A percentile compares a stretch with the other conserved stretches of the same genome.
These are phyloP conservation scores for Cubamyces lactineus DNA, from an alignment of 768 basidiomycete species.

Conservation along the genomic window DNA sequence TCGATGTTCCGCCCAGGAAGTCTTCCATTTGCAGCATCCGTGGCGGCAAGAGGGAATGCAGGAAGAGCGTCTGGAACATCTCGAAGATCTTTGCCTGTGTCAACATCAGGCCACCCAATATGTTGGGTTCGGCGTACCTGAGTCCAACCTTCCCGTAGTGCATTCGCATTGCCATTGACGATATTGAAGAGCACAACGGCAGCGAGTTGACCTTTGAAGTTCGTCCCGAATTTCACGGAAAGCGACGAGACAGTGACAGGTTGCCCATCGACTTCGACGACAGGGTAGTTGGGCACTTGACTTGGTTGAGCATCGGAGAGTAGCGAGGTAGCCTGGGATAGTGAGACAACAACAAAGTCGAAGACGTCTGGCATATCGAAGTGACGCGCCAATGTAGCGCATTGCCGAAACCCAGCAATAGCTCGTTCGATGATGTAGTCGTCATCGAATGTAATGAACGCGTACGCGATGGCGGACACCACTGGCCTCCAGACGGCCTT, in stretches of 20 bases:
- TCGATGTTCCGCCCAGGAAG: slow-evolving; percentile 92
- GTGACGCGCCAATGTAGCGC: slow-evolving; percentile 87
- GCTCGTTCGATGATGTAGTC: slow-evolving; percentile 95
- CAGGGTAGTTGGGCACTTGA: slow-evolving; percentile 81
- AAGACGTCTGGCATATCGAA: slow-evolving; percentile 94
- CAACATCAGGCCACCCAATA: slow-evolving; percentile 4
- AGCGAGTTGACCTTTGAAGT: slow-evolving; percentile 93
- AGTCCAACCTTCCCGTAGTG: slow-evolving; percentile 93
- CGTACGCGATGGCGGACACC: slow-evolving; percentile 92
- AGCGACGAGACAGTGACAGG: slow-evolving; percentile 88
- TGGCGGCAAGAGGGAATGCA: slow-evolving; percentile 88
- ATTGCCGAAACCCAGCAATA: slow-evolving; percentile 96
- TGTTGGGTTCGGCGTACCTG: slow-evolving; percentile 53
- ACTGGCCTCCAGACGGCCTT: slow-evolving; percentile 89
- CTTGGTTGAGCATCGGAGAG: slow-evolving; percentile 72
- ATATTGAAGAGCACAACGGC: slow-evolving; percentile 98
- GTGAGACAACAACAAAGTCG: slow-evolving; percentile 91
- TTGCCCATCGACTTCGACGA: slow-evolving; percentile 89
- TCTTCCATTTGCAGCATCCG: slow-evolving; percentile 98
- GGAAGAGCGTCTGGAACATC: slow-evolving; percentile 95
- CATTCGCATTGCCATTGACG: slow-evolving; percentile 93
- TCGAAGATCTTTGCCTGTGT: slow-evolving; percentile 77
- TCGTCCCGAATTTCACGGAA: slow-evolving; percentile 92
- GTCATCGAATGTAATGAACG: slow-evolving; percentile 95
- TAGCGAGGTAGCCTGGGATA: slow-evolving; percentile 90